Conservation (phyloP, 2,329 filamentous ascomycete genomes). For the Didymella keratinophila region DNA sequence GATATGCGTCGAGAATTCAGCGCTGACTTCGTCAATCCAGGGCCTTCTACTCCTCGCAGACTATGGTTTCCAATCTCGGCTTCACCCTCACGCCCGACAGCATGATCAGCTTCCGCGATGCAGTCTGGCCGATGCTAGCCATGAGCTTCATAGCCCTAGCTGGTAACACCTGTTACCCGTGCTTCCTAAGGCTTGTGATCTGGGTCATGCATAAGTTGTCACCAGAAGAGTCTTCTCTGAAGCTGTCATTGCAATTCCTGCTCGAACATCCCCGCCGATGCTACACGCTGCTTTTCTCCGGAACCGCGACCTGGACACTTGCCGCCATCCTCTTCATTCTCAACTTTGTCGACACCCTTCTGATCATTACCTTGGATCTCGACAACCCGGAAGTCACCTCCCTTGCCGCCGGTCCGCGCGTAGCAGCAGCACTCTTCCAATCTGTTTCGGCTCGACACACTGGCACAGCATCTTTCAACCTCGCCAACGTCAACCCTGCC, state of each 20-base stretch:
- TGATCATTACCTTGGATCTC: slow-evolving; percentile 48
- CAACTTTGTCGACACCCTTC: slow-evolving; percentile 58
- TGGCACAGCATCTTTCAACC: slow-evolving; percentile 58
- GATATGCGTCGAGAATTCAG: not conserved
- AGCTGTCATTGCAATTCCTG: slow-evolving; percentile 62
- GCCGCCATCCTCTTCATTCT: slow-evolving; percentile 59
- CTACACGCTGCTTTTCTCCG: slow-evolving; percentile 69
- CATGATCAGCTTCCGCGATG: slow-evolving; percentile 65
- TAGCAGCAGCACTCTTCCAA: slow-evolving; percentile 66
- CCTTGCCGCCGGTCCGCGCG: slow-evolving; percentile 55
- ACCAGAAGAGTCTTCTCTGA: slow-evolving; percentile 47
- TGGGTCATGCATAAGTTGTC: slow-evolving; percentile 61
- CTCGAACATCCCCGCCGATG: slow-evolving; percentile 68
- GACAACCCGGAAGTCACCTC: slow-evolving; percentile 58
- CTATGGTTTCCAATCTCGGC: slow-evolving; percentile 61
- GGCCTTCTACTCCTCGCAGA: slow-evolving; percentile 54
- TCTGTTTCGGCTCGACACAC: slow-evolving; percentile 59
- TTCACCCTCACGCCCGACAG: slow-evolving; percentile 64
- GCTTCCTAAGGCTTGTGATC: slow-evolving; percentile 65
- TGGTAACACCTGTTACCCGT: slow-evolving; percentile 64
- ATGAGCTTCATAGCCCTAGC: slow-evolving; percentile 60
- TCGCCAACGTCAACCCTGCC: slow-evolving; percentile 58
- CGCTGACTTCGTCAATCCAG: slow-evolving; percentile 1
- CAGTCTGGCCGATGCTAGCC: slow-evolving; percentile 55
- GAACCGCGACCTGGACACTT: slow-evolving; percentile 64